phyloP scores from a whole-genome alignment of 148 eudicot genomes.

The Vaccinium vitisidaea region DNA sequence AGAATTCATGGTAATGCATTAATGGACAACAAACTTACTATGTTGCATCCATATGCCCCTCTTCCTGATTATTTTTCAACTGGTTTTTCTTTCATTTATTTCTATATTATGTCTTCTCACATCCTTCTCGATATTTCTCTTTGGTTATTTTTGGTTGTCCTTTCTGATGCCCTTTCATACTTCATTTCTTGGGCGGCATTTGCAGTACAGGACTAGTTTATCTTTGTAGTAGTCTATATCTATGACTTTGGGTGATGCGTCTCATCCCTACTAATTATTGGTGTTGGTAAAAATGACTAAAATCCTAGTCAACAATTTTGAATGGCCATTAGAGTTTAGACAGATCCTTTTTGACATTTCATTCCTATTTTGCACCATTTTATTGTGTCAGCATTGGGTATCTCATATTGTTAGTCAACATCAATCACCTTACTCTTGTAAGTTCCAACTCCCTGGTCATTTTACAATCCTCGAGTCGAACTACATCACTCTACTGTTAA shows the following conservation, averaged over 20 bases:
- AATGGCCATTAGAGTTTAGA: neutral
- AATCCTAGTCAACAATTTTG: neutral
- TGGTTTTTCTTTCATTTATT: neutral
- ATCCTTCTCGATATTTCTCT: neutral
- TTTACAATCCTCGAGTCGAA: neutral
- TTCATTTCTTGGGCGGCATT: neutral
- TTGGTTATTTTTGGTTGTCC: neutral
- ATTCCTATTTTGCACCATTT: neutral
- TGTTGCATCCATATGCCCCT: neutral
- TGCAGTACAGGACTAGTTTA: neutral
- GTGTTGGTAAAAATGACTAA: neutral
- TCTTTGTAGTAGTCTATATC: neutral
- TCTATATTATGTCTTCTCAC: neutral
- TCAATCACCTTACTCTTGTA: neutral
- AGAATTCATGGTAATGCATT: conserved; percentile 30
- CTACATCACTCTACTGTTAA: neutral
- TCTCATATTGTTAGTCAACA: neutral
- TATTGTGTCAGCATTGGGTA: neutral
- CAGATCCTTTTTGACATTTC: neutral
- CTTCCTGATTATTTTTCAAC: neutral
- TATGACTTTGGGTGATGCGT: neutral
- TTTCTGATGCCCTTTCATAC: neutral
- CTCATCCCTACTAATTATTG: neutral
- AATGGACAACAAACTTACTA: neutral
- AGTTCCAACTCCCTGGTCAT: neutral